Percentiles rank a stretch among this genome's conserved stretches.
Conservation (phyloP, 371 early-diverging fungal genomes). For the Capillidium heterosporum region DNA sequence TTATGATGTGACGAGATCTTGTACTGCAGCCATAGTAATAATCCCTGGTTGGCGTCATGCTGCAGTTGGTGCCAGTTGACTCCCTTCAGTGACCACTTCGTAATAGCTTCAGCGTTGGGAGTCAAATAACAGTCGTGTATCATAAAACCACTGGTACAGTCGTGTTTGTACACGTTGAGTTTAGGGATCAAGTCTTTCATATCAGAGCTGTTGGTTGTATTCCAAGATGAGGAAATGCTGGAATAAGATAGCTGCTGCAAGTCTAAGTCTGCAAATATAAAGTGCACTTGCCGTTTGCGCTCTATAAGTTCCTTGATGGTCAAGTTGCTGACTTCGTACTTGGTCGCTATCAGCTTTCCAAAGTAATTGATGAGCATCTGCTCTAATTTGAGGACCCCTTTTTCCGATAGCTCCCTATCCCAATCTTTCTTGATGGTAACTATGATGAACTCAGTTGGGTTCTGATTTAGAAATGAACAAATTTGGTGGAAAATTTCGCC, state of each 20-base stretch:
- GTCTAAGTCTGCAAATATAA: not conserved
- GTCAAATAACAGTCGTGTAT: slow-evolving; percentile 4
- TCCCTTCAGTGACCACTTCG: not conserved
- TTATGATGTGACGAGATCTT: not conserved
- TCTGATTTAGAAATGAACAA: not conserved
- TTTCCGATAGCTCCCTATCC: slow-evolving; percentile 3
- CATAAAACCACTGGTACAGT: not conserved
- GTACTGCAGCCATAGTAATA: not conserved
- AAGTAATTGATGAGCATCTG: slow-evolving; percentile 1
- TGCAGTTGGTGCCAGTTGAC: slow-evolving; percentile 4
- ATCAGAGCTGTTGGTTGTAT: not conserved
- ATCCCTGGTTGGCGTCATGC: not conserved
- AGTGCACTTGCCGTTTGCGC: not conserved
- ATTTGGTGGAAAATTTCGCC: slow-evolving; percentile 3
- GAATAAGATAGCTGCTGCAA: not conserved
- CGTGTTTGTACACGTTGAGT: not conserved
- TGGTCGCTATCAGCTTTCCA: not conserved
- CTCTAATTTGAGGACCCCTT: not conserved
- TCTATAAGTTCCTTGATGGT: not conserved
- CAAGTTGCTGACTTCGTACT: not conserved
- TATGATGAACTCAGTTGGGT: slow-evolving; percentile 1
- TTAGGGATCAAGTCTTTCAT: not conserved
- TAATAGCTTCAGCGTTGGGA: not conserved
- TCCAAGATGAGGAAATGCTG: not conserved
- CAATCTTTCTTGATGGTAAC: slow-evolving; percentile 5